phyloP scores from a whole-genome alignment of 2,329 filamentous ascomycete species.

The Cercospora berteroae region DNA sequence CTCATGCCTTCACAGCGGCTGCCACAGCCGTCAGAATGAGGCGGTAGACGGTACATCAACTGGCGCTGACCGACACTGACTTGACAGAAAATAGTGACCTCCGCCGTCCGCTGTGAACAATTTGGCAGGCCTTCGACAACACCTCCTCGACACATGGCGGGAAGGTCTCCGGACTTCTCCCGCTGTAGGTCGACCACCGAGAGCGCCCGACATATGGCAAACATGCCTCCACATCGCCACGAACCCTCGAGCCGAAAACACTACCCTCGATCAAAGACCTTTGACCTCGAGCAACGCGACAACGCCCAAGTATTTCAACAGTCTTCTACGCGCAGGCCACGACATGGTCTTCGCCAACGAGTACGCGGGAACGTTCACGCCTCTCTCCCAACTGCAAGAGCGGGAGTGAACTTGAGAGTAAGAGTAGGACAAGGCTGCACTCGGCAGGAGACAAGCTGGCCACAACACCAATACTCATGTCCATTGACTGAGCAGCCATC shows the following conservation, averaged over 20 bases:
- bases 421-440: background rate
- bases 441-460: background rate
- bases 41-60: no score
- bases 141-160: background rate
- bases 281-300: background rate
- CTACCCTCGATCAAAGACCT: background rate
- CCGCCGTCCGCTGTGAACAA: background rate
- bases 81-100: background rate
- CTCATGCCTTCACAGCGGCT: background rate
- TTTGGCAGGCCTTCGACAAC: background rate
- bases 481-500: background rate
- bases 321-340: background rate
- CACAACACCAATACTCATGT: background rate
- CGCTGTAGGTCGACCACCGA: background rate
- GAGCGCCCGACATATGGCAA: background rate
- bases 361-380: background rate
- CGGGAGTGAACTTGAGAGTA: background rate
- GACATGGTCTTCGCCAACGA: background rate
- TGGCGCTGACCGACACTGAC: constrained; percentile 2
- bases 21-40: background rate
- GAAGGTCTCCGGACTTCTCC: background rate
- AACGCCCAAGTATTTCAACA: background rate
- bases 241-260: background rate
- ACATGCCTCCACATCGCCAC: background rate
- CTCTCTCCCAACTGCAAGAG: background rate